Percentiles rank a stretch among this genome's conserved stretches.
phyloP scores from a whole-genome alignment of 2,329 filamentous ascomycete genomes.

The Neoascochyta sp. region DNA sequence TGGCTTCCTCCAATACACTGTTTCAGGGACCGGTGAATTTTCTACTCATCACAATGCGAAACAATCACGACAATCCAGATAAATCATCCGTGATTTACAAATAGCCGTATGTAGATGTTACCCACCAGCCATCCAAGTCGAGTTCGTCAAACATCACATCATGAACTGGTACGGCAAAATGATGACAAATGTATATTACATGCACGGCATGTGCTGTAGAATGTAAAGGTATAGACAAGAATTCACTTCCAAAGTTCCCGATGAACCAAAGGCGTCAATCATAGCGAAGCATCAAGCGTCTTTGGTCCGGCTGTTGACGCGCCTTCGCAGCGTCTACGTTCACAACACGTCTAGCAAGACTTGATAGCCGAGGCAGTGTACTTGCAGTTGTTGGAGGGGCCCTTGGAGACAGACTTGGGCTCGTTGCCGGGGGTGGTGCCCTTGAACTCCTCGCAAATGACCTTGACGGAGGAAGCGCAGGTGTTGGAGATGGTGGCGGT shows the following conservation, averaged over 20 bases:
- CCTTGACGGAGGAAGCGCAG: constrained; percentile 28
- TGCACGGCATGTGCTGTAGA: too few relatives aligned
- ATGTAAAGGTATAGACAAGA: constrained; percentile 24
- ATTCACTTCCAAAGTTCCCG: constrained; percentile 14
- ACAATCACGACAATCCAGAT: too few relatives aligned
- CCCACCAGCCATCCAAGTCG: too few relatives aligned
- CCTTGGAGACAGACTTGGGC: constrained; percentile 28
- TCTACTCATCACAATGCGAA: too few relatives aligned
- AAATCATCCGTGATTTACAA: too few relatives aligned
- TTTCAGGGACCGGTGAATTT: too few relatives aligned
- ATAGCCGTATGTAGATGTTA: too few relatives aligned
- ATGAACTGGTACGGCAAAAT: too few relatives aligned
- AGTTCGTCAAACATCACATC: too few relatives aligned
- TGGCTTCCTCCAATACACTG: too few relatives aligned
- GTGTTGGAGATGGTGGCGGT: constrained; percentile 44
- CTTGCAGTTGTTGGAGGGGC: constrained; percentile 28
- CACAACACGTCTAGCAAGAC: constrained; percentile 22
- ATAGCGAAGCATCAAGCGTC: constrained; percentile 11
- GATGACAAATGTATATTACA: too few relatives aligned
- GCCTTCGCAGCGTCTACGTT: neutral
- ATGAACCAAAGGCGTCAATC: constrained; percentile 9
- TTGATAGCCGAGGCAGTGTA: constrained; percentile 32
- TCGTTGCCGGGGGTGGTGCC: constrained; percentile 29
- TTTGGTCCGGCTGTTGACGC: constrained; percentile 4
- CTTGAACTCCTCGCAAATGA: constrained; percentile 36